phyloP scores from a whole-genome alignment of 1,284 basidiomycete genomes.

The Violaceomyces palustris region DNA sequence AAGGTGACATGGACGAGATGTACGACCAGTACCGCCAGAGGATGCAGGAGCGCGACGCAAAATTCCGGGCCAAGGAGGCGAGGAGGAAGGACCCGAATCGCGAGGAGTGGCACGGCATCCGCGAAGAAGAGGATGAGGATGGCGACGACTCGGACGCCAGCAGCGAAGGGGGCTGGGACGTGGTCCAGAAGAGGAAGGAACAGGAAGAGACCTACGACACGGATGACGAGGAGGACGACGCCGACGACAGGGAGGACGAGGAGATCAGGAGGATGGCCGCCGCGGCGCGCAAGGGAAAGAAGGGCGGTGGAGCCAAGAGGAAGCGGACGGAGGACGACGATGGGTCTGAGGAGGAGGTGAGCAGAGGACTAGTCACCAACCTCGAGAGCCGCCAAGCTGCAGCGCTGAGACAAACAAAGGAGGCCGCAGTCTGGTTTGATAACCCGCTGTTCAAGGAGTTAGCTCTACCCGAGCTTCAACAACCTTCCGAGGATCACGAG shows the following conservation, averaged over 20 bases:
- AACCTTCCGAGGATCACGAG: constrained; percentile 57
- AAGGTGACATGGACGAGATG: constrained; percentile 78
- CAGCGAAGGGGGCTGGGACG: constrained; percentile 66
- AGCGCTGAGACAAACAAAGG: constrained; percentile 53
- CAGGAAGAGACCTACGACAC: constrained; percentile 59
- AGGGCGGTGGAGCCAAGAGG: constrained; percentile 16
- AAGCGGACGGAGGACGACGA: constrained; percentile 4
- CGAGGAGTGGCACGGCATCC: constrained; percentile 50
- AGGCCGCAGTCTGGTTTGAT: constrained; percentile 82
- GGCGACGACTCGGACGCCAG: constrained; percentile 53
- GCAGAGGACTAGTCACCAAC: constrained; percentile 17
- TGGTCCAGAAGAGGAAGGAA: constrained; percentile 64
- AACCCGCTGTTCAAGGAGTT: constrained; percentile 85
- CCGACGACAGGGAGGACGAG: constrained; percentile 49
- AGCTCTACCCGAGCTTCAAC: too few species aligned
- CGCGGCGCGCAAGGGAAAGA: constrained; percentile 37
- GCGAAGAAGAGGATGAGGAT: constrained; percentile 42
- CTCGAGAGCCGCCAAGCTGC: constrained; percentile 24
- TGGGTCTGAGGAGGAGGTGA: constrained; percentile 17
- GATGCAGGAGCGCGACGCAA: constrained; percentile 77
- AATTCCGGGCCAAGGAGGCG: constrained; percentile 80
- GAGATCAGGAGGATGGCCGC: too few species aligned
- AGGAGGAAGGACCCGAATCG: constrained; percentile 64
- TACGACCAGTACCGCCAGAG: constrained; percentile 83
- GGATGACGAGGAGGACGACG: constrained; percentile 55